Conservation (phyloP, 495 filamentous ascomycete species). For the Aspergillus nidulans region DNA sequence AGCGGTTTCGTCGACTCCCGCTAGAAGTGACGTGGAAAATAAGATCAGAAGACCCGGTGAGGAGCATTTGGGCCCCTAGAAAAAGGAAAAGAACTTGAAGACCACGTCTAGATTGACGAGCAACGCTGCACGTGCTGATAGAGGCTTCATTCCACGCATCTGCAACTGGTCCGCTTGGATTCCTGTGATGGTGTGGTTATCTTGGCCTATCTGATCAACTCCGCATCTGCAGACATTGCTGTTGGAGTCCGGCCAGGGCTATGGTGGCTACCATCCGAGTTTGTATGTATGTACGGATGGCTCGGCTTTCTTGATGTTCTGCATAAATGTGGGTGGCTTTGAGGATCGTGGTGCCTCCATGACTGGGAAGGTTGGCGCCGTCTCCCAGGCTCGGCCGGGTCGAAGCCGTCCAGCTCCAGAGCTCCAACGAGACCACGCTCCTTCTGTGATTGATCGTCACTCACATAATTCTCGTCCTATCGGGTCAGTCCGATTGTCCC, state of each 20-base stretch:
- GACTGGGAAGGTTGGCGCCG: not conserved
- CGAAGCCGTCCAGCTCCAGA: no score
- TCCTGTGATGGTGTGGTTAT: not conserved
- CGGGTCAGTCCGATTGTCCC: not conserved
- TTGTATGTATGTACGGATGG: not conserved
- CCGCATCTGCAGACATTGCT: not conserved
- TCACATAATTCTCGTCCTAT: constrained; percentile 7
- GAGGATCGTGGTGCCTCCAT: constrained; percentile 6
- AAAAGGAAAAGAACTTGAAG: constrained; percentile 3
- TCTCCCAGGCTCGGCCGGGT: not conserved
- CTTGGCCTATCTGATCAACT: not conserved
- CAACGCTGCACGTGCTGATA: not conserved
- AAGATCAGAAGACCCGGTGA: not conserved
- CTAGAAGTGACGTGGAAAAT: constrained; percentile 7
- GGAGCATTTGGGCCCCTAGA: not conserved
- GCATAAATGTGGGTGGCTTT: constrained; percentile 16
- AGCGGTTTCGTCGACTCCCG: not conserved
- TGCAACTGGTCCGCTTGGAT: not conserved
- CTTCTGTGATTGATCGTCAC: constrained; percentile 11
- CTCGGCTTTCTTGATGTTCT: constrained; percentile 19
- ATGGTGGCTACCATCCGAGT: not conserved
- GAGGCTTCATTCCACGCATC: not conserved
- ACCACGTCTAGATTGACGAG: not conserved
- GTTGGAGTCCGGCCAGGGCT: constrained; percentile 1
- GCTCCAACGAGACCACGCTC: not conserved